phyloP scores from a whole-genome alignment of 257 asterid genomes.

The Echium plantagineum region DNA sequence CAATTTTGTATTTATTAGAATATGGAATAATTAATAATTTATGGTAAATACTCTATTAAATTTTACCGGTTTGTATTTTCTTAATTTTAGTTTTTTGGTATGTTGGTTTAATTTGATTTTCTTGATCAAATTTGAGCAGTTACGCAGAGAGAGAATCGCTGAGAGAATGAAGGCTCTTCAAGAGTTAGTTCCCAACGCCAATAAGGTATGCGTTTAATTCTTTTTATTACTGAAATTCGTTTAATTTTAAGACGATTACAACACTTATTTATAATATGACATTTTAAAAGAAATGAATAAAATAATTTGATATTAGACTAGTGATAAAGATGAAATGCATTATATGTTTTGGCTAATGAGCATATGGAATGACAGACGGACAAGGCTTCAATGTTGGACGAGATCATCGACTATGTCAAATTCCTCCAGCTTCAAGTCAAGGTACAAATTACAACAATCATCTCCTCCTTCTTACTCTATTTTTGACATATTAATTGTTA shows the following conservation, averaged over 20 bases:
- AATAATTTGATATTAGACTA: too few relatives aligned
- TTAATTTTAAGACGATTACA: not conserved
- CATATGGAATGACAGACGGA: constrained; percentile 62
- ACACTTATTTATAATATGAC: too few relatives aligned
- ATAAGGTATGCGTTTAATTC: not conserved
- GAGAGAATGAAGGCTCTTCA: constrained; percentile 13
- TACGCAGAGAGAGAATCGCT: constrained; percentile 14
- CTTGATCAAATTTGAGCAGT: not conserved
- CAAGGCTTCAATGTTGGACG: constrained; percentile 95
- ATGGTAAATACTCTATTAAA: too few relatives aligned
- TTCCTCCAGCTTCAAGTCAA: constrained; percentile 98
- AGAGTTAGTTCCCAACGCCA: constrained; percentile 13
- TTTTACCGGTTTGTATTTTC: too few relatives aligned
- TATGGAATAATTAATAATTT: too few relatives aligned
- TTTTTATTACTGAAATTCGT: not conserved
- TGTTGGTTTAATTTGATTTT: not conserved
- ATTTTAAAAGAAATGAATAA: too few relatives aligned
- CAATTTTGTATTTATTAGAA: too few relatives aligned
- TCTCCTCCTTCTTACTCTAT: constrained; percentile 10
- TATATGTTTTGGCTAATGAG: too few relatives aligned
- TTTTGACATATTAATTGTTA: not conserved
- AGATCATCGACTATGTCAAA: constrained; percentile 93
- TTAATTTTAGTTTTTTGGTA: not conserved
- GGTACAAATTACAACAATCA: constrained; percentile 27
- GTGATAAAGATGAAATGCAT: too few relatives aligned